Percentiles rank a stretch among this genome's conserved stretches.
Evolutionary conservation across 768 basidiomycete species (phyloP).

Genomic region (Suillus cothurnatus): DNA sequence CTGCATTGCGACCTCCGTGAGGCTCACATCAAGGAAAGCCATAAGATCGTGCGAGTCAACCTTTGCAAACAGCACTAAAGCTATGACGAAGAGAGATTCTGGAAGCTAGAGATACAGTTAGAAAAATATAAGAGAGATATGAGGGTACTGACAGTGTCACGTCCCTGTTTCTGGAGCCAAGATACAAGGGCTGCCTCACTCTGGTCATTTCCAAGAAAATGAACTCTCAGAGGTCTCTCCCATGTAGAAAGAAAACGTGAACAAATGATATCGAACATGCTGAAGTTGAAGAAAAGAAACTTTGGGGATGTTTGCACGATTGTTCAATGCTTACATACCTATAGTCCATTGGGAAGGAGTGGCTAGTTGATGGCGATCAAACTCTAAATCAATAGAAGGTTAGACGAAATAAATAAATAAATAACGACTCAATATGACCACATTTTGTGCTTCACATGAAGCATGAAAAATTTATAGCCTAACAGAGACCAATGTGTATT

Average conservation of each 20-base stretch:
- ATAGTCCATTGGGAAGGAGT: too few relatives aligned
- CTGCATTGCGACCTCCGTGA: not conserved
- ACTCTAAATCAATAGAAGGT: too few relatives aligned
- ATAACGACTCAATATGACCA: too few relatives aligned
- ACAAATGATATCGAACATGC: not conserved
- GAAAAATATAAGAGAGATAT: not conserved
- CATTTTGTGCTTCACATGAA: too few relatives aligned
- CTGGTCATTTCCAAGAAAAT: not conserved
- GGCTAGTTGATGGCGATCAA: too few relatives aligned
- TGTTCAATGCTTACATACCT: not conserved
- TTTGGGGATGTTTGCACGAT: not conserved
- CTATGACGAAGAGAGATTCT: not conserved
- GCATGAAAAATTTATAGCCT: too few relatives aligned
- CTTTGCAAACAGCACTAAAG: not conserved
- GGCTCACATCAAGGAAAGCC: not conserved
- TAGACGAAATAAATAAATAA: too few relatives aligned
- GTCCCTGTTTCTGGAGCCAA: not conserved
- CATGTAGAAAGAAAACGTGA: not conserved
- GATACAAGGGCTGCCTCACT: not conserved
- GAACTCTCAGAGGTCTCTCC: not conserved
- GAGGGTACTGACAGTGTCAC: not conserved
- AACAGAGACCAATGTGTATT: too few relatives aligned
- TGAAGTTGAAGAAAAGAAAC: not conserved
- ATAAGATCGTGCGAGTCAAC: not conserved
- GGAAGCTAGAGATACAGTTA: not conserved